phyloP scores from a whole-genome alignment of 73 alveolate species.

The Symbiodinium natans region DNA sequence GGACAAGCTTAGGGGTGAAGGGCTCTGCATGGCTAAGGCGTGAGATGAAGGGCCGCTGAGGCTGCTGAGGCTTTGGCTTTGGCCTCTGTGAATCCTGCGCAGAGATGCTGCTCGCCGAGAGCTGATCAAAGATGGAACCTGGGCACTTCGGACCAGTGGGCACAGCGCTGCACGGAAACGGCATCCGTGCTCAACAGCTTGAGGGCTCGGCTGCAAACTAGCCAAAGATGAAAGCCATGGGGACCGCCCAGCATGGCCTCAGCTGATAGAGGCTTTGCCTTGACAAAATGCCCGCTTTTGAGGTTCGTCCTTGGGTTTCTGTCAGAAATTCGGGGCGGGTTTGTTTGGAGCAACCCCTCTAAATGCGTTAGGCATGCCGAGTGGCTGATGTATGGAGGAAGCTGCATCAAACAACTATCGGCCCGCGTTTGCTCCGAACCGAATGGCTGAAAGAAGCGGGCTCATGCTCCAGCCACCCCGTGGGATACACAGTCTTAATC shows the following conservation, averaged over 20 bases:
- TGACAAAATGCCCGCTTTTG: too few relatives aligned
- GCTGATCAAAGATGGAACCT: constrained; percentile 2
- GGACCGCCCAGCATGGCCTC: background rate
- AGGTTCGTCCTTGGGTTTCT: too few relatives aligned
- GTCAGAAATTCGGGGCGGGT: too few relatives aligned
- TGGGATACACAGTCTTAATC: too few relatives aligned
- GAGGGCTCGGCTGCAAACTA: background rate
- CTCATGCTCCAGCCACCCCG: too few relatives aligned
- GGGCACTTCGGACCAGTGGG: too few relatives aligned
- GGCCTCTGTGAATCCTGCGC: background rate
- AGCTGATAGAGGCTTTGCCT: background rate
- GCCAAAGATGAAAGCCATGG: background rate
- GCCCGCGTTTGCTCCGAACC: constrained; percentile 65
- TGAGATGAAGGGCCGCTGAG: too few relatives aligned
- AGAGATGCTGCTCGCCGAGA: constrained; percentile 9
- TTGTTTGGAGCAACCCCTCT: too few relatives aligned
- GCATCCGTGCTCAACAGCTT: background rate
- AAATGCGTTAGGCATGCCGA: too few relatives aligned
- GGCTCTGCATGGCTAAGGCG: too few relatives aligned
- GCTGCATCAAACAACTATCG: constrained; percentile 86
- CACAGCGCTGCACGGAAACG: too few relatives aligned
- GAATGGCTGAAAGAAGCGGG: constrained; percentile 59
- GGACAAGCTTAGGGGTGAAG: background rate
- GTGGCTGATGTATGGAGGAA: constrained; percentile 43
- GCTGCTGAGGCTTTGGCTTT: background rate